A percentile compares a stretch with the other conserved stretches of the same genome.
These are phyloP conservation scores for Dactylellina cionopaga DNA, from an alignment of 2,329 filamentous ascomycete species.

Conservation along the genomic window DNA sequence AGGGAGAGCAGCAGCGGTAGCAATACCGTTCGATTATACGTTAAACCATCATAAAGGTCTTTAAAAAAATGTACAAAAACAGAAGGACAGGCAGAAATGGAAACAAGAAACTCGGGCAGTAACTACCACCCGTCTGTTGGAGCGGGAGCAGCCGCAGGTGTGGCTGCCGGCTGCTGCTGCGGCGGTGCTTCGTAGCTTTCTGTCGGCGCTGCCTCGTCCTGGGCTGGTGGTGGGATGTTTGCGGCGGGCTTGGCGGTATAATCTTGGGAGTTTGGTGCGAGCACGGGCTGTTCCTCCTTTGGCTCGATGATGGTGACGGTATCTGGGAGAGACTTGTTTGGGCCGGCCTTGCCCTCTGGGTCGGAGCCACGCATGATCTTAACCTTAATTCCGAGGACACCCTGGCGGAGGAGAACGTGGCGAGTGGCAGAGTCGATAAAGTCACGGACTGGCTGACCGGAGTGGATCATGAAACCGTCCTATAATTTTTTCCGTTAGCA, in stretches of 20 bases:
- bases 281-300: constrained; percentile 97
- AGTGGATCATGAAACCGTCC: constrained; percentile 99
- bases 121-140: constrained; percentile 38
- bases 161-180: constrained; percentile 25
- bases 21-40: constrained; percentile 50
- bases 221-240: constrained; percentile 33
- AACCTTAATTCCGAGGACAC: constrained; percentile 99
- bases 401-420: constrained; percentile 99
- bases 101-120: constrained; percentile 20
- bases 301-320: constrained; percentile 99
- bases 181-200: constrained; percentile 38
- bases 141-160: constrained; percentile 12
- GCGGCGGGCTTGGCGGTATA: constrained; percentile 68
- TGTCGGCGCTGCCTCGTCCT: constrained; percentile 32
- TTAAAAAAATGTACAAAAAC: constrained; percentile 50
- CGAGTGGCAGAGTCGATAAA: constrained; percentile 99
- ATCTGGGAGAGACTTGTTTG: constrained; percentile 96
- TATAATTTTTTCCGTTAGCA: constrained; percentile 57
- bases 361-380: constrained; percentile 99
- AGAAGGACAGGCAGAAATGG: neutral
- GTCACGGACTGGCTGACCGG: constrained; percentile 98
- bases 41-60: constrained; percentile 14
- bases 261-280: constrained; percentile 97
- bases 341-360: constrained; percentile 98
- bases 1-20: neutral